Percentiles rank a stretch among this genome's conserved stretches.
Conservation (phyloP, 129 eudicot genomes). For the Saussurea involucrata region DNA sequence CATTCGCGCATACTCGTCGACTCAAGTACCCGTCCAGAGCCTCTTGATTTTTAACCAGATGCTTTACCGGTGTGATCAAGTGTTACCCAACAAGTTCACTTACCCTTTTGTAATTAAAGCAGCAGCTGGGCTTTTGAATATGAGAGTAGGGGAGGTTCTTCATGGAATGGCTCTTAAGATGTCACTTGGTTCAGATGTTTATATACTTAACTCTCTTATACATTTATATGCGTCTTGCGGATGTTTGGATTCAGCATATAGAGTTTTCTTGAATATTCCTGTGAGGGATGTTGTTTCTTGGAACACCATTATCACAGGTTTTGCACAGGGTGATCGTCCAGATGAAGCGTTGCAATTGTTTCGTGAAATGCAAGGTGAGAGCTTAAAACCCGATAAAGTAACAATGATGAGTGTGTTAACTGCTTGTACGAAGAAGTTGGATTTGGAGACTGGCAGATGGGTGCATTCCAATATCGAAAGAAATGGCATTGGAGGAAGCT, state of each 20-base stretch:
- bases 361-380: conserved; percentile 39
- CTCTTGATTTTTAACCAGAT: conserved; percentile 39
- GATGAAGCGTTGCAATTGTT: conserved; percentile 57
- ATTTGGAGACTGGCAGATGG: conserved; percentile 51
- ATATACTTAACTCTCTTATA: conserved; percentile 58
- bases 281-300: conserved; percentile 69
- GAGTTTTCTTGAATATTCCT: conserved; percentile 47
- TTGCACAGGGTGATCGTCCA: conserved; percentile 38
- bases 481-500: conserved; percentile 34
- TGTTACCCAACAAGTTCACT: conserved; percentile 59
- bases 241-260: conserved; percentile 39
- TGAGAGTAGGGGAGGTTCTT: conserved; percentile 39
- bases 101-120: conserved; percentile 79
- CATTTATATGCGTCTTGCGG: conserved; percentile 57
- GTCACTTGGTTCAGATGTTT: conserved; percentile 43
- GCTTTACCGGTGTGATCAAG: conserved; percentile 32
- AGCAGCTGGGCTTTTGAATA: conserved; percentile 42
- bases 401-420: conserved; percentile 60
- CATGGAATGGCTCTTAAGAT: conserved; percentile 68
- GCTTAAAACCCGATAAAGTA: conserved; percentile 45
- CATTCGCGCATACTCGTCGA: conserved; percentile 61
- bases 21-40: conserved; percentile 35
- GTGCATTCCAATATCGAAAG: conserved; percentile 47
- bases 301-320: conserved; percentile 70
- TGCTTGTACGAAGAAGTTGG: conserved; percentile 56